These are phyloP conservation scores for Leccinum pachyderme DNA, from an alignment of 1,284 basidiomycete genomes.

Conservation along the genomic window DNA sequence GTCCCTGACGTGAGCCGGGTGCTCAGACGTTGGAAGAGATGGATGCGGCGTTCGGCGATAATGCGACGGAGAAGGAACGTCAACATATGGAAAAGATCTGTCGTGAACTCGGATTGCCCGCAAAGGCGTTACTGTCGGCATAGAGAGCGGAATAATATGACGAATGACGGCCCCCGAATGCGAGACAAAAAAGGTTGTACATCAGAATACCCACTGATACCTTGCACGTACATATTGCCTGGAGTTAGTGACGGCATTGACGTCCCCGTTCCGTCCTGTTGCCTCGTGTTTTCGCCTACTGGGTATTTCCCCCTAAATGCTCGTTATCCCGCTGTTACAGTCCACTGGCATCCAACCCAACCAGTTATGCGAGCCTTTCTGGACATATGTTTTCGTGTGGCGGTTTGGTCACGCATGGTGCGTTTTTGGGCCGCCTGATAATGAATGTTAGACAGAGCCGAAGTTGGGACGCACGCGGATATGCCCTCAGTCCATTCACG, in stretches of 20 bases:
- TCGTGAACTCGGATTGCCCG: conserved; percentile 30
- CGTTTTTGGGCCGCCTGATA: conserved; percentile 15
- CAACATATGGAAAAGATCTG: conserved; percentile 33
- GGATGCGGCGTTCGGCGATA: conserved; percentile 34
- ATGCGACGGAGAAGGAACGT: conserved; percentile 26
- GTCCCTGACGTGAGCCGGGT: conserved; percentile 10
- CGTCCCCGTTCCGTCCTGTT: background rate
- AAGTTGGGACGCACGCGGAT: conserved; percentile 19
- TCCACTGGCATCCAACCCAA: conserved; percentile 4
- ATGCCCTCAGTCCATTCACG: conserved; percentile 24
- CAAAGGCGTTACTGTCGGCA: conserved; percentile 20
- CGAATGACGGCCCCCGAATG: background rate
- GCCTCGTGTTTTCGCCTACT: background rate
- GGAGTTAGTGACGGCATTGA: background rate
- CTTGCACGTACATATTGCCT: background rate
- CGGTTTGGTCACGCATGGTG: conserved; percentile 14
- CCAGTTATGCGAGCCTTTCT: conserved; percentile 15
- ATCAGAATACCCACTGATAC: background rate
- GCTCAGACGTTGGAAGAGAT: conserved; percentile 35
- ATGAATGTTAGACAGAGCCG: background rate
- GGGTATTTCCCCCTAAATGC: background rate
- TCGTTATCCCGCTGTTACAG: conserved; percentile 3
- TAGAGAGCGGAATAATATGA: conserved; percentile 1
- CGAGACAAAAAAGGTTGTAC: background rate
- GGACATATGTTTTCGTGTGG: conserved; percentile 9